Percentiles rank a stretch among this genome's conserved stretches.
Conservation (phyloP, 768 basidiomycete genomes). For the Auricularia heimuer region DNA sequence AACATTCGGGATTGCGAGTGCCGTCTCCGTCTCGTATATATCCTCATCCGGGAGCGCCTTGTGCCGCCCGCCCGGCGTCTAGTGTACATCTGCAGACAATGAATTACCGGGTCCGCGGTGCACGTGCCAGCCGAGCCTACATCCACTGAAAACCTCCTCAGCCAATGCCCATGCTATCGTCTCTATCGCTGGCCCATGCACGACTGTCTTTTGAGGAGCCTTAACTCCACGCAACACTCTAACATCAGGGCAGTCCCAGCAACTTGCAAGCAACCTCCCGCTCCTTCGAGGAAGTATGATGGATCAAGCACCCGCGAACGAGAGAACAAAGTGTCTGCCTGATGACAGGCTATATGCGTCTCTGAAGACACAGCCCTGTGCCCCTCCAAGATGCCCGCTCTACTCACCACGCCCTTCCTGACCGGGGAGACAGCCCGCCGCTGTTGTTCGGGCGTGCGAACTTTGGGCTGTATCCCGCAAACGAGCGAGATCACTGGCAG, state of each 20-base stretch:
- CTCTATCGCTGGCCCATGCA: no score
- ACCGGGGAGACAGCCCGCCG: no score
- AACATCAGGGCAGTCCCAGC: neutral
- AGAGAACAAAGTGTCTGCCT: neutral
- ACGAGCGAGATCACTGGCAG: neutral
- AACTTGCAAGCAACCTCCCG: neutral
- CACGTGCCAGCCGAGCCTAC: no score
- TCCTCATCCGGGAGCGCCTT: neutral
- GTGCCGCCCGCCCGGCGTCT: no score
- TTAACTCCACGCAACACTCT: neutral
- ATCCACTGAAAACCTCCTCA: no score
- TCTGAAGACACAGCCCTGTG: no score
- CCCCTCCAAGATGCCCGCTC: no score
- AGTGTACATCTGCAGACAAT: no score
- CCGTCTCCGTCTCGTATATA: neutral
- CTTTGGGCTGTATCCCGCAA: neutral
- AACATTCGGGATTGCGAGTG: neutral
- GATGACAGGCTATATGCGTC: no score
- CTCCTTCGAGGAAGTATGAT: neutral
- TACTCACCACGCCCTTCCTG: no score
- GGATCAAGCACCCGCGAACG: neutral
- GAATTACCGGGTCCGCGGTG: no score
- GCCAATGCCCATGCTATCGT: no score
- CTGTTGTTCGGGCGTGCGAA: neutral
- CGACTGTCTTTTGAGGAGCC: neutral